Base-by-base conservation (phyloP, 208 protist genomes). In the Leishmania tarentolae region DNA sequence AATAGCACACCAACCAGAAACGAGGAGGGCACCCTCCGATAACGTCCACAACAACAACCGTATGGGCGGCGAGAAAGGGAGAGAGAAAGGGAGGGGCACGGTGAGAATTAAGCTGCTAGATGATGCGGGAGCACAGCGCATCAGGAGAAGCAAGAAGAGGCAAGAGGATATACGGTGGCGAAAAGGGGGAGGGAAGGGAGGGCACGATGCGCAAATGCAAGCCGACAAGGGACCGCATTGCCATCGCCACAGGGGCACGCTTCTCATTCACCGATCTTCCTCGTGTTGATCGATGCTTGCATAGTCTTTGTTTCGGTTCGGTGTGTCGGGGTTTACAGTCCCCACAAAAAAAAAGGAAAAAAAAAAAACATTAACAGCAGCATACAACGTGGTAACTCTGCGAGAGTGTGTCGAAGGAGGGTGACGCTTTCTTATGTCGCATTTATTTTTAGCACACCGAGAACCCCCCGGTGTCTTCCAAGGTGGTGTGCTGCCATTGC, bases 21-120 rank as follows among this genome's bases (percentile, higher is more conserved):
- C 0, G 50, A 4, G 15, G 50, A 17, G 50, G 15, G 50, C 50
- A 9, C 1, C 50, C 50, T 53, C 50, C 50, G 21, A 53, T n/a
- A n/a, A n/a, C n/a, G n/a, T n/a, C 50, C 11, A 75, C 28, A 82
- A 73, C 74, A 83, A 70, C 9, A 65, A 82, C 53, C 15, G 13
- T 31, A 31, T 63, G 15, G 57, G 9, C 47, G 31, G 40, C 13
- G 40, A 46, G 24, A 65, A 13, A 37, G 47, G 24, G 76, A 35
- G 70, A 63, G n/a, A 63, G 31, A 28, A 63, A 6, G 11, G 11
- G 31, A 35, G 11, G 31, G 15, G 3, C n/a, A 40, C 31, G 42
- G 31, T 19, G 17, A 59, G 66, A 2, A 37, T 77, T 40, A 50
- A 7, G 70, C 57, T 63, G 11, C 28, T 35, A 28, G n/a, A 35